Evolutionary conservation across 208 protist species (phyloP).

Genomic region (Phytomonas francai): DNA sequence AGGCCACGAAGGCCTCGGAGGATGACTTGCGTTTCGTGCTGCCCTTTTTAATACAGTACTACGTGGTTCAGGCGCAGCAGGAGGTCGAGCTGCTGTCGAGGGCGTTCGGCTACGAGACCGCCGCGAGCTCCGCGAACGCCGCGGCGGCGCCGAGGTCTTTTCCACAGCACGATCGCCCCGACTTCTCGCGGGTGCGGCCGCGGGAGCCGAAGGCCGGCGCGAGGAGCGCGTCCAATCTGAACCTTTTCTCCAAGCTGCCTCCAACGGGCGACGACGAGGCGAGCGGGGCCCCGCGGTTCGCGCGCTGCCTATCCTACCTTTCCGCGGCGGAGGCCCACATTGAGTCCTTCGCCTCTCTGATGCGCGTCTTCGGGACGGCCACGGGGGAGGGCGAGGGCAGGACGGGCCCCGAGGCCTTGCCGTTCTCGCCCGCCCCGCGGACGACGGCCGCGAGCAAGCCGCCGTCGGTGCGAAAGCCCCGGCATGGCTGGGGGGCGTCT

Average conservation of each 20-base stretch:
- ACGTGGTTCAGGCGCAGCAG: slow-evolving; percentile 42
- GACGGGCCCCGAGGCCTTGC: too few species aligned
- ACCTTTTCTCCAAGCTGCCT: too few species aligned
- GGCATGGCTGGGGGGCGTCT: too few species aligned
- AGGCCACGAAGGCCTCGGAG: slow-evolving; percentile 20
- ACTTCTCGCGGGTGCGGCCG: slow-evolving; percentile 18
- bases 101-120: slow-evolving; percentile 35
- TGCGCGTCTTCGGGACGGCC: too few species aligned
- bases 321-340: too few species aligned
- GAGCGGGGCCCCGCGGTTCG: slow-evolving; percentile 14
- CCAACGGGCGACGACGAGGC: background rate
- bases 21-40: slow-evolving; percentile 60
- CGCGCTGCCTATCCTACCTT: slow-evolving; percentile 7
- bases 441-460: too few species aligned
- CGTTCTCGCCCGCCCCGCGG: too few species aligned
- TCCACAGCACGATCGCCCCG: slow-evolving; percentile 13
- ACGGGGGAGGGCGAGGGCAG: too few species aligned
- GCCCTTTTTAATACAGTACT: slow-evolving; percentile 56
- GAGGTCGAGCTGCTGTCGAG: slow-evolving; percentile 37
- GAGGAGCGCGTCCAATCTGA: slow-evolving; percentile 12
- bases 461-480: too few species aligned
- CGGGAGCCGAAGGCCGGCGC: slow-evolving; percentile 17
- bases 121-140: background rate
- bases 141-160: slow-evolving; percentile 5
- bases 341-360: too few species aligned